phyloP scores from a whole-genome alignment of 768 basidiomycete species.

The Xanthoconium purpureum region DNA sequence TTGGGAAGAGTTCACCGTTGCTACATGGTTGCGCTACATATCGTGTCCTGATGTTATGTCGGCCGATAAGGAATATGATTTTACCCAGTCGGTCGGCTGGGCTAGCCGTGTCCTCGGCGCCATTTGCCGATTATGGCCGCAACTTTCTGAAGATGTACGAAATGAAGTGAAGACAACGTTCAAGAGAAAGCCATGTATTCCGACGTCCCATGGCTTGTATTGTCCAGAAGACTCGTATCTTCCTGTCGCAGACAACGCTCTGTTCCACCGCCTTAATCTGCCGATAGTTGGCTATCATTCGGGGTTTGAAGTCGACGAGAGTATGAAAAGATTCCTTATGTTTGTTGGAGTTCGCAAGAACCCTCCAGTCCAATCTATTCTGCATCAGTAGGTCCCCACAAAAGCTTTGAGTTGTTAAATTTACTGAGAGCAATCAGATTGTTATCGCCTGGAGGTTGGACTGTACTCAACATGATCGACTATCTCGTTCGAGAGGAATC shows the following conservation, averaged over 20 bases:
- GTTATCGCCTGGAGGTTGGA: no score
- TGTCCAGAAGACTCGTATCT: slow-evolving; percentile 73
- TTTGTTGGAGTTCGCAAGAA: background rate
- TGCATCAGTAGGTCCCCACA: background rate
- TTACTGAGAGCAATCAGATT: background rate
- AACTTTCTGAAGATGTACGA: slow-evolving; percentile 40
- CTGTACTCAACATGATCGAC: background rate
- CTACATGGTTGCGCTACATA: slow-evolving; percentile 72
- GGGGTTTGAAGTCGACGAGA: slow-evolving; percentile 35
- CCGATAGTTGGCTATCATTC: background rate
- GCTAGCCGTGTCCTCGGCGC: slow-evolving; percentile 69
- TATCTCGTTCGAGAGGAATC: background rate
- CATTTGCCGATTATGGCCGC: slow-evolving; percentile 68
- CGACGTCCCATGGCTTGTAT: slow-evolving; percentile 56
- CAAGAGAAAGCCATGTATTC: slow-evolving; percentile 37
- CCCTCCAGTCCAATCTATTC: background rate
- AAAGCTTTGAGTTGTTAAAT: background rate
- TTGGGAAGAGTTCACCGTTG: slow-evolving; percentile 71
- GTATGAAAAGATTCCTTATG: background rate
- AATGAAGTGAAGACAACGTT: slow-evolving; percentile 35
- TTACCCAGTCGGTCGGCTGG: slow-evolving; percentile 64
- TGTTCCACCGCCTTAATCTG: background rate
- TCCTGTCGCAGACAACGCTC: slow-evolving; percentile 59
- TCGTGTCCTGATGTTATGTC: slow-evolving; percentile 41
- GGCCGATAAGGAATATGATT: slow-evolving; percentile 47